Conservation (phyloP, 2,329 filamentous ascomycete genomes). For the Oidium heveae region DNA sequence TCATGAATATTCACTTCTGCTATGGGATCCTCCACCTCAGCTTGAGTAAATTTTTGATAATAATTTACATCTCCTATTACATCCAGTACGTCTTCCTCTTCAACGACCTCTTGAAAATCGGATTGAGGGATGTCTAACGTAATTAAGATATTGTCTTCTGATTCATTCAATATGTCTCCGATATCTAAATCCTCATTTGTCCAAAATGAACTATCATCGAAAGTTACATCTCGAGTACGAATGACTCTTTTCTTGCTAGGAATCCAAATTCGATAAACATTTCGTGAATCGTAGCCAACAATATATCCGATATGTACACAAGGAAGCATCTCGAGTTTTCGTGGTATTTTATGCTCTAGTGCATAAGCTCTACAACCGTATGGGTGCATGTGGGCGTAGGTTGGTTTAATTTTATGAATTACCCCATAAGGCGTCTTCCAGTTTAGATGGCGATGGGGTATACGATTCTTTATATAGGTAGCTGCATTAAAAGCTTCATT, state of each 20-base stretch:
- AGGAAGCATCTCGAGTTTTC: not conserved
- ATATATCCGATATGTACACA: not conserved
- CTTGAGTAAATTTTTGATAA: no score
- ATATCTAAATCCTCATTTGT: not conserved
- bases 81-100: not conserved
- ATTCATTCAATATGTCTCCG: not conserved
- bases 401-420: not conserved
- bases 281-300: not conserved
- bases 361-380: not conserved
- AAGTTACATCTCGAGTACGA: not conserved
- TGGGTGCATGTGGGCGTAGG: not conserved
- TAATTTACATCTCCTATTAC: not conserved
- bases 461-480: not conserved
- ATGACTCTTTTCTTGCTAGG: not conserved
- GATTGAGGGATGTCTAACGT: not conserved
- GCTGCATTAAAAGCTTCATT: not conserved
- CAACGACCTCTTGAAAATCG: not conserved
- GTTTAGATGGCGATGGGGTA: not conserved
- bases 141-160: not conserved
- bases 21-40: no score
- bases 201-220: not conserved
- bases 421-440: not conserved
- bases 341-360: not conserved
- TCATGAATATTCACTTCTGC: no score
- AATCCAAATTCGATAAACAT: not conserved